These are phyloP conservation scores for Stephania yunnanensis DNA, from an alignment of 164 flowering plant species.

Conservation along the genomic window DNA sequence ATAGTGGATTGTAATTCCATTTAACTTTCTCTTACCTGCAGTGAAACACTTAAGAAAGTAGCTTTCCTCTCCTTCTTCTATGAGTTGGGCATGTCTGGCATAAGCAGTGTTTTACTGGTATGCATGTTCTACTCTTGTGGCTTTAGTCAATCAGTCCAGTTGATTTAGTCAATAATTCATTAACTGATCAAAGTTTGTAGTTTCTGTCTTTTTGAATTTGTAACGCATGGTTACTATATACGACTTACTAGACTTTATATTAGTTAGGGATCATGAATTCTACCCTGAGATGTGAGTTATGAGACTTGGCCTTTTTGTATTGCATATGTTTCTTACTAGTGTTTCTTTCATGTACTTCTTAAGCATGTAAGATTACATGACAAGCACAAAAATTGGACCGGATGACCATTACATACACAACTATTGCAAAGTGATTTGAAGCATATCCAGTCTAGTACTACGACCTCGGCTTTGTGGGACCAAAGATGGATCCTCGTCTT, in stretches of 20 bases:
- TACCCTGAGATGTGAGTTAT: not conserved
- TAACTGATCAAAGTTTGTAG: not conserved
- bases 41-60: slow-evolving; percentile 55
- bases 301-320: not conserved
- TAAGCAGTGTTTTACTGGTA: slow-evolving; percentile 71
- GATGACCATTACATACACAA: not conserved
- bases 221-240: too few relatives aligned
- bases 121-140: slow-evolving; percentile 7
- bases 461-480: not conserved
- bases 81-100: slow-evolving; percentile 88
- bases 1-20: not conserved
- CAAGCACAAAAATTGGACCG: not conserved
- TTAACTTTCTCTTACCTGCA: slow-evolving; percentile 20
- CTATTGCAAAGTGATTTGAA: not conserved
- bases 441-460: not conserved
- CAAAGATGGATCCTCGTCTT: not conserved
- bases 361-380: not conserved
- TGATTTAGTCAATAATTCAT: too few relatives aligned
- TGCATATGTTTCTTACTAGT: not conserved
- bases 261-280: not conserved
- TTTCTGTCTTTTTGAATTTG: not conserved
- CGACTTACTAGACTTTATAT: too few relatives aligned
- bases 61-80: slow-evolving; percentile 74
- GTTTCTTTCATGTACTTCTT: not conserved
- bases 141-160: not conserved